Conservation (phyloP, 306 rosid genomes). For the Dryas alaskensis region DNA sequence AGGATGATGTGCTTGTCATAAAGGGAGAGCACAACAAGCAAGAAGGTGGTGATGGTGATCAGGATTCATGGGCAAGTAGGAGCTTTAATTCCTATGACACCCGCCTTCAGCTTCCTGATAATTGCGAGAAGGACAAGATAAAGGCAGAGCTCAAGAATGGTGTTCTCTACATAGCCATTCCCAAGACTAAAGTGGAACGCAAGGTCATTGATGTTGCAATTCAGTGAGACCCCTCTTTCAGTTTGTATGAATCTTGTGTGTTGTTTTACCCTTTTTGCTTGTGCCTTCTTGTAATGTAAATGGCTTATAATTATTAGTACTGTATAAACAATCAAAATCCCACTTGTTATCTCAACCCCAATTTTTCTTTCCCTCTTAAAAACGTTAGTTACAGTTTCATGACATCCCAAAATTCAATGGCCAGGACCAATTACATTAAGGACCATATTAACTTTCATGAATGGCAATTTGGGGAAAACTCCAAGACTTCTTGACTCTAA, state of each 20-base stretch:
- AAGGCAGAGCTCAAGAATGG: slow-evolving; percentile 79
- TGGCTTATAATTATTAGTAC: neutral
- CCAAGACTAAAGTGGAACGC: slow-evolving; percentile 65
- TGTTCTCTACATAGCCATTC: slow-evolving; percentile 69
- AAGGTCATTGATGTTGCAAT: slow-evolving; percentile 65
- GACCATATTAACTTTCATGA: too few relatives aligned
- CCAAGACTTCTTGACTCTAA: too few relatives aligned
- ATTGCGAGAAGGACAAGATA: slow-evolving; percentile 61
- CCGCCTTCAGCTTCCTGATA: slow-evolving; percentile 59
- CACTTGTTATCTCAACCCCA: too few relatives aligned
- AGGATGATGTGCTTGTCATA: slow-evolving; percentile 58
- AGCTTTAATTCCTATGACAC: slow-evolving; percentile 53
- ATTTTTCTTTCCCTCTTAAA: too few relatives aligned
- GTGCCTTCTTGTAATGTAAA: slow-evolving; percentile 1
- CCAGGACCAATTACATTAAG: too few relatives aligned
- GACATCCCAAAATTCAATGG: too few relatives aligned
- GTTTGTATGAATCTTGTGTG: neutral
- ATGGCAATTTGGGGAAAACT: too few relatives aligned
- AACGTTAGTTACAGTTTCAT: too few relatives aligned
- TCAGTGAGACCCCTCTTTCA: slow-evolving; percentile 32
- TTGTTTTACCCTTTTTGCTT: neutral
- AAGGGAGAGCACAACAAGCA: slow-evolving; percentile 43
- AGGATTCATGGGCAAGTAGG: slow-evolving; percentile 45
- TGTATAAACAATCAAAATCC: neutral
- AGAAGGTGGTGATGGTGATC: slow-evolving; percentile 27